Conservation (phyloP, 2,329 filamentous ascomycete species). For the Tolypocladium tropicale region DNA sequence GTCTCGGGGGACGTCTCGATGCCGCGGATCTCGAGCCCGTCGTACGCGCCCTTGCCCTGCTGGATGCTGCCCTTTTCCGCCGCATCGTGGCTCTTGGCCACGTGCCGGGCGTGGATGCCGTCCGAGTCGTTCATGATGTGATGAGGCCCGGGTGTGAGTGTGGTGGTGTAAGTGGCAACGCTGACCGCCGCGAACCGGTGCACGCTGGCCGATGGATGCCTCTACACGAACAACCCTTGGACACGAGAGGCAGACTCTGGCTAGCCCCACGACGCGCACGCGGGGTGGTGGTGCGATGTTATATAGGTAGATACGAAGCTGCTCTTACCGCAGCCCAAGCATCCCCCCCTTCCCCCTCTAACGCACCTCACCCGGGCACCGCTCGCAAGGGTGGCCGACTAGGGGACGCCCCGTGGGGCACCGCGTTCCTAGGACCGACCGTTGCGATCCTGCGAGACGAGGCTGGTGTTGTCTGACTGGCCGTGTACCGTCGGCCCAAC, state of each 20-base stretch:
- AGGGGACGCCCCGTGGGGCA: not conserved
- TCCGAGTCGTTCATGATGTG: slow-evolving; percentile 4
- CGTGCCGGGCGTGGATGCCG: slow-evolving; percentile 7
- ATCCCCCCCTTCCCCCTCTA: not conserved
- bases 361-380: not conserved
- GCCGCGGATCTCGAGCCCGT: slow-evolving; percentile 29
- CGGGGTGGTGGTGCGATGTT: not conserved
- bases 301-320: not conserved
- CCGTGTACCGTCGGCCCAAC: not conserved
- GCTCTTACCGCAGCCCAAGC: not conserved
- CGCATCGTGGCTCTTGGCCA: slow-evolving; percentile 7
- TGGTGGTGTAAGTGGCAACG: not conserved
- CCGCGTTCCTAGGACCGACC: not conserved
- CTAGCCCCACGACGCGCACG: not conserved
- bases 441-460: not conserved
- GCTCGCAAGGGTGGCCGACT: not conserved
- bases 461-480: not conserved
- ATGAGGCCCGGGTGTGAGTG: not conserved
- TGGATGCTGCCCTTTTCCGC: slow-evolving; percentile 9
- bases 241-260: not conserved
- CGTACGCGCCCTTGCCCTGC: slow-evolving; percentile 1
- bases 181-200: not conserved
- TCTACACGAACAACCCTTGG: not conserved
- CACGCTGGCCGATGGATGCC: not conserved
- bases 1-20: slow-evolving; percentile 39